Evolutionary conservation across 208 protist genomes (phyloP), one percentile per base, ranked within the genome.

Genomic region (Spironucleus salmonicida): DNA sequence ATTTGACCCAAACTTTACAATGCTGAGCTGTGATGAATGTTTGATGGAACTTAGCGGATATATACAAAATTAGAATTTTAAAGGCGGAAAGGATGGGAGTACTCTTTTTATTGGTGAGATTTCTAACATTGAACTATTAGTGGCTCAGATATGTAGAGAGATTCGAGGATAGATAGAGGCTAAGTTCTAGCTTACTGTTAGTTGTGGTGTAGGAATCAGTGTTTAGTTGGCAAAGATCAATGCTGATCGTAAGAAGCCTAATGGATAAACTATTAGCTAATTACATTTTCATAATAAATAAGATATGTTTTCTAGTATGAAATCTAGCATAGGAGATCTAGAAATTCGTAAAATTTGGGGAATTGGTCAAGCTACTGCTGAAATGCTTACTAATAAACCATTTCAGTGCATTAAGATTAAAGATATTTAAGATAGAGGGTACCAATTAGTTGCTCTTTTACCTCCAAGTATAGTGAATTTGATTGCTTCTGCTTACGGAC

Each of bases 341-440:
- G 32, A 2, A 11, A 42, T 71, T 2, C 26, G 64, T 29, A 71
- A 71, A 49, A 71, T 71, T n/a, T 71, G 64, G 64, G 64, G 64
- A 35, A 45, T 71, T n/a, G 64, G 64, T 29, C 32, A 42, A 11
- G 64, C 61, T 15, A 38, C 64, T 71, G 34, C 64, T 42, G 32
- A 71, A 45, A 19, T 71, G 38, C 64, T 71, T 49, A 23, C 34
- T 9, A 40, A 38, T 7, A 38, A 40, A 15, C 19, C 64, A 11
- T 71, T 71, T 71, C 13, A 49, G 15, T n/a, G 13, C 45, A n/a
- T 15, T 15, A 42, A 9, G 27, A 71, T 71, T 49, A n/a, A n/a
- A 23, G 2, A 71, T 2, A 40, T 71, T 49, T 71, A 49, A 7
- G n/a, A 49, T 7, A 71, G 45, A n/a, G 9, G 64, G 2, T 9